A percentile compares a stretch with the other conserved stretches of the same genome.
Conservation (phyloP, 352 stramenopile species). For the Phytopythium vexans region DNA sequence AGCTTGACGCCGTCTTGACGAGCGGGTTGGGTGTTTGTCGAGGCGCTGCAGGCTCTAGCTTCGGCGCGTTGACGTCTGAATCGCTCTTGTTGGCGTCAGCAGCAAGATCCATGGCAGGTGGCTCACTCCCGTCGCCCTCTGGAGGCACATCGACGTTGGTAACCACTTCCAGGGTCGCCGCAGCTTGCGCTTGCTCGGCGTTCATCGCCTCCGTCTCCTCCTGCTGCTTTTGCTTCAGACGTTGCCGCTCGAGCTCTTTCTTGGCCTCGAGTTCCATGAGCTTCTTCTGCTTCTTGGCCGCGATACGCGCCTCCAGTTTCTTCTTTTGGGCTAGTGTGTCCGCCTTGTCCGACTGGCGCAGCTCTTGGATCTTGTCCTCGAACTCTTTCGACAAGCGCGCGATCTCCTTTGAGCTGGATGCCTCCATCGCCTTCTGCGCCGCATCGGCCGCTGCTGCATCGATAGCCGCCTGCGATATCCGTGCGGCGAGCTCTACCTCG, state of each 20-base stretch:
- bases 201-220: conserved; percentile 34
- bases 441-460: conserved; percentile 30
- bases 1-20: conserved; percentile 3
- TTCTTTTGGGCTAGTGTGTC: conserved; percentile 62
- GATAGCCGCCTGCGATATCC: conserved; percentile 32
- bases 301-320: conserved; percentile 69
- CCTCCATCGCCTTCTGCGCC: conserved; percentile 42
- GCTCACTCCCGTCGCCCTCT: conserved; percentile 2
- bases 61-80: too few species aligned
- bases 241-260: conserved; percentile 46
- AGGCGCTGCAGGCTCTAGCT: too few species aligned
- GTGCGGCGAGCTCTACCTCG: conserved; percentile 37
- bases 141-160: background rate
- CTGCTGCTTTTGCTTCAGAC: conserved; percentile 38
- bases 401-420: conserved; percentile 37
- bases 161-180: conserved; percentile 4
- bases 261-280: conserved; percentile 70
- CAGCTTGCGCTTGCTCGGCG: conserved; percentile 18
- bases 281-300: conserved; percentile 76
- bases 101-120: background rate
- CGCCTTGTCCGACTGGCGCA: conserved; percentile 49
- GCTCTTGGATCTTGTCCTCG: conserved; percentile 52
- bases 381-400: conserved; percentile 65
- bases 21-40: too few species aligned
- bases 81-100: too few species aligned